Evolutionary conservation across 2,329 filamentous ascomycete species (phyloP).

Genomic region (Epicoccum nigrum): DNA sequence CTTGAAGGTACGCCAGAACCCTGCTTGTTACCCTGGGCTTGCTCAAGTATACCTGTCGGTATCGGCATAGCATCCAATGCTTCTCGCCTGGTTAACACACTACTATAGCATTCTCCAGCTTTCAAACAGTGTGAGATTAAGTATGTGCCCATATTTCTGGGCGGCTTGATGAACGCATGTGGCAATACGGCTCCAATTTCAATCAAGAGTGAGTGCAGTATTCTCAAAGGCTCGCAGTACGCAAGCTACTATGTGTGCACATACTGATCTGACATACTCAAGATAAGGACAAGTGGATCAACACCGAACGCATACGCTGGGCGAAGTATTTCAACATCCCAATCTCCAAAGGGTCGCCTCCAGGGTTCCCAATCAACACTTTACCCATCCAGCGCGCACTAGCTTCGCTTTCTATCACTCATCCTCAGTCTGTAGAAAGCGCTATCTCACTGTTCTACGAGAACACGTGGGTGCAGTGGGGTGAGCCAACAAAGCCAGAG

Average conservation of each 20-base stretch:
- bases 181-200: slow-evolving; percentile 60
- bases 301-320: slow-evolving; percentile 61
- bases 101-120: slow-evolving; percentile 58
- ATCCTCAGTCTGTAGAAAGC: slow-evolving; percentile 50
- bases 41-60: too few species aligned
- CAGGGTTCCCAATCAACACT: slow-evolving; percentile 61
- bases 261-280: slow-evolving; percentile 13
- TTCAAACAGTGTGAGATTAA: slow-evolving; percentile 62
- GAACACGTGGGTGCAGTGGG: slow-evolving; percentile 59
- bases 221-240: too few species aligned
- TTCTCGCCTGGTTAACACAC: neutral
- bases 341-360: slow-evolving; percentile 52
- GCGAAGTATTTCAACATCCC: slow-evolving; percentile 61
- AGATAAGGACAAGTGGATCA: slow-evolving; percentile 67
- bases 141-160: slow-evolving; percentile 65
- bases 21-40: too few species aligned
- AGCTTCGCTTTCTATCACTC: slow-evolving; percentile 53
- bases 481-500: slow-evolving; percentile 54
- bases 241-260: too few species aligned
- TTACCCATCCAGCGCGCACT: slow-evolving; percentile 60
- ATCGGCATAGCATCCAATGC: too few species aligned
- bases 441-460: slow-evolving; percentile 57
- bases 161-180: slow-evolving; percentile 64
- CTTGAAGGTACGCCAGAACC: slow-evolving; percentile 53
- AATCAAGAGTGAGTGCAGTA: slow-evolving; percentile 58